phyloP scores from a whole-genome alignment of 1,284 basidiomycete genomes.

The Singerocomus inundabilis region DNA sequence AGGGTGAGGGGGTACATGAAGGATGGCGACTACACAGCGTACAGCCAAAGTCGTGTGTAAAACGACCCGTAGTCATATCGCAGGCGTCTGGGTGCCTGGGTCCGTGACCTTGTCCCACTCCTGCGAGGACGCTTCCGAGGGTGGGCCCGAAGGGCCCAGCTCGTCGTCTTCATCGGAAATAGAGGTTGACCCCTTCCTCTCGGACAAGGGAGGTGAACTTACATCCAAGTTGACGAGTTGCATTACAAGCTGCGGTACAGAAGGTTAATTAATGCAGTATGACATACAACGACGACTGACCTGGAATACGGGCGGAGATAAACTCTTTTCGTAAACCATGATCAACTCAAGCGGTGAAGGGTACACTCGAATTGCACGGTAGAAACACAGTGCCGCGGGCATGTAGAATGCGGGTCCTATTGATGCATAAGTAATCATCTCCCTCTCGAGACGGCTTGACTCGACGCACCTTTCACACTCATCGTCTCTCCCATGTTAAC shows the following conservation, averaged over 20 bases:
- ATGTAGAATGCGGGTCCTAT: slow-evolving; percentile 76
- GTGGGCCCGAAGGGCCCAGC: slow-evolving; percentile 63
- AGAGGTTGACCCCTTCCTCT: slow-evolving; percentile 32
- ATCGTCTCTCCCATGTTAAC: slow-evolving; percentile 88
- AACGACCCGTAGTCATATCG: slow-evolving; percentile 35
- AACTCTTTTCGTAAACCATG: slow-evolving; percentile 90
- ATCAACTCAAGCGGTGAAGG: slow-evolving; percentile 91
- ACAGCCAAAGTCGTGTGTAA: slow-evolving; percentile 31
- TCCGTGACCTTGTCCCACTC: slow-evolving; percentile 85
- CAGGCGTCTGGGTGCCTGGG: slow-evolving; percentile 54
- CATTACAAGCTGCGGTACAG: slow-evolving; percentile 66
- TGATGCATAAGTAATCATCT: slow-evolving; percentile 2
- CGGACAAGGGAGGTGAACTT: slow-evolving; percentile 57
- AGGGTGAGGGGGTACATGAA: slow-evolving; percentile 25
- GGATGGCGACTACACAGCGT: slow-evolving; percentile 32
- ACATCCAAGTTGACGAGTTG: slow-evolving; percentile 87
- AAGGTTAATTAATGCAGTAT: slow-evolving; percentile 1
- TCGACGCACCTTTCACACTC: slow-evolving; percentile 64
- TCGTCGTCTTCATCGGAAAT: slow-evolving; percentile 46
- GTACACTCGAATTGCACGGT: slow-evolving; percentile 91
- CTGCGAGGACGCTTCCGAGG: slow-evolving; percentile 79
- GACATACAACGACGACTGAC: slow-evolving; percentile 37
- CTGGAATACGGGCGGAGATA: slow-evolving; percentile 85
- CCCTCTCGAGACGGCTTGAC: background rate
- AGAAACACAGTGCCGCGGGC: slow-evolving; percentile 87